Evolutionary conservation across 805 yeast species (phyloP), one percentile per base, ranked within the genome.

Genomic region (Wickerhamiella occidentalis): DNA sequence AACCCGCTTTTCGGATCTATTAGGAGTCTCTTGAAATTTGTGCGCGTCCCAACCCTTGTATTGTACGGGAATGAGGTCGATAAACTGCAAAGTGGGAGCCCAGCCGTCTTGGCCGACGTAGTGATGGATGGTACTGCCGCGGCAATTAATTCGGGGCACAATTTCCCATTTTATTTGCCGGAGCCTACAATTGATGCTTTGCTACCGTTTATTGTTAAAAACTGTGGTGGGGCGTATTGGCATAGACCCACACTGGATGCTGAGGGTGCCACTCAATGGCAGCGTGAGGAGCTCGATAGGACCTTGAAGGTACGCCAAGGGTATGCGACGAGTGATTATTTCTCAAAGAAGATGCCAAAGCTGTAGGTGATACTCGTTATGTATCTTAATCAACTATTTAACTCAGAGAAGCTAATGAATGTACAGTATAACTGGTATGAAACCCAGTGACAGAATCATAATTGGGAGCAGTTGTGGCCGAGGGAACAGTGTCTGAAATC

Each of bases 101-200:
- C 29, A 4, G 13, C 17, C 2, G n/a, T 23, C 11, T 6, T 45
- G 2, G 29, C 48, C 11, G 42, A 22, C 8, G 40, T 29, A 17
- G 44, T 43, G 5, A 37, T 40, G 36, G 38, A 62, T 2, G 64
- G 60, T 3, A 66, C 61, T 9, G 61, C 79, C 12, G 61, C 61
- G 5, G 65, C 65, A 0, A 82, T 44, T 5, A 25, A 33, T 12
- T 37, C 80, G 0, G 71, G 68, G 30, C 86, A 80, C 60, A 56
- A 76, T 42, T 62, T 78, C n/a, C 73, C 74, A 49, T 69, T 71
- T 22, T 79, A 78, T 49, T 55, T 58, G 40, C 83, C 84, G 2
- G 77, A 74, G 48, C 70, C 58, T 4, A 51, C 55, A 4, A 50
- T 58, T 36, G 57, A 42, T 8, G 56, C 57, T 1, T 50, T 56